Evolutionary conservation across 345 rosid genomes (phyloP), one percentile per base, ranked within the genome.

Genomic region (Salix dunnii): DNA sequence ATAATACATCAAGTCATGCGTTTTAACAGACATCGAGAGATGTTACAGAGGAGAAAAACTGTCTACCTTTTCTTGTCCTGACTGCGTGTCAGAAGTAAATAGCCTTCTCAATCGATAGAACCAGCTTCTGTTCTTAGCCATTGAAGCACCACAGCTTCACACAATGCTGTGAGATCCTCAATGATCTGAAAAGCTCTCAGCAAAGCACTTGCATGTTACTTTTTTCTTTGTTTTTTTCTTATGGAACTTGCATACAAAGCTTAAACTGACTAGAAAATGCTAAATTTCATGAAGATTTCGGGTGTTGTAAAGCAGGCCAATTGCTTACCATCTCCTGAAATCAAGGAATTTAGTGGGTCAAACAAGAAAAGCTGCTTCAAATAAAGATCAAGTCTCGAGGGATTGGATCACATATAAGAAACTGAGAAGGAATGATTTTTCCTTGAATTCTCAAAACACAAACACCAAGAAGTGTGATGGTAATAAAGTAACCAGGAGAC

Each of bases 51-150:
- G 25, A 7, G 11, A 48, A 70, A 30, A 80, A 31, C 25, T 25
- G 58, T n/a, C 67, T 73, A 90, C 99, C 93, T 91, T 92, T 42
- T 92, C 94, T 74, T 85, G 63, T 61, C 76, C 88, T 13, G 86
- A 75, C 40, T 55, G 51, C 67, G 84, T 58, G 21, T 90, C 97
- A 43, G 95, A 83, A 71, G 85, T 71, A 76, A 95, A 91, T 70
- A 95, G 80, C 79, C 88, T 88, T 84, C 86, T 95, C 76, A 92
- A 73, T n/a, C 86, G 70, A 84, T 77, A 86, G 85, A 95, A 82
- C 93, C 94, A 89, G 71, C 92, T 85, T 74, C 84, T 91, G 88
- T 88, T 91, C 92, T 88, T 90, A 35, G 87, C 88, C 94, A 91
- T 91, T 75, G 77, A 75, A 82, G 71, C 80, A 84, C 81, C 76